Evolutionary conservation across 2,329 filamentous ascomycete genomes (phyloP).

Genomic region (Rachicladosporium sp.): DNA sequence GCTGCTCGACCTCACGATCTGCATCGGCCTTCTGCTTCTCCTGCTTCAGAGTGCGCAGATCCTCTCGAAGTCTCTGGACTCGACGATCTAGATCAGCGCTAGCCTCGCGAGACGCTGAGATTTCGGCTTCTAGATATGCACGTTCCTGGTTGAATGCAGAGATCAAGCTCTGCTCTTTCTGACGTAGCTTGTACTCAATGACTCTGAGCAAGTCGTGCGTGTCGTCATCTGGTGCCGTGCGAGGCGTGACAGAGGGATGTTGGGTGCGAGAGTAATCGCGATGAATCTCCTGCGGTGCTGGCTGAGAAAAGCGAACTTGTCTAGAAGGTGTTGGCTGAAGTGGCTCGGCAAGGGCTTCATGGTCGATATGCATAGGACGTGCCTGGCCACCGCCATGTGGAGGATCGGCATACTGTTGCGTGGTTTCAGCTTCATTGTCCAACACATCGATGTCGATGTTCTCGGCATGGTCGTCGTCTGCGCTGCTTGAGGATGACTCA

Average conservation of each 20-base stretch:
- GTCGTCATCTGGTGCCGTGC: not conserved
- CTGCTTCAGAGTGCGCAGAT: constrained; percentile 1
- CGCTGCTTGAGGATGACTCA: too few relatives aligned
- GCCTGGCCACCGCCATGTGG: not conserved
- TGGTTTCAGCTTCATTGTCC: too few relatives aligned
- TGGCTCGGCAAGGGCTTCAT: not conserved
- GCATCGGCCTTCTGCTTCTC: not conserved
- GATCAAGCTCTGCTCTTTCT: constrained; percentile 1
- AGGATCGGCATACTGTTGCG: not conserved
- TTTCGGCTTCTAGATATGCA: not conserved
- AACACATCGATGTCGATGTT: too few relatives aligned
- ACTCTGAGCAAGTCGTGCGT: constrained; percentile 4
- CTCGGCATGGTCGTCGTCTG: too few relatives aligned
- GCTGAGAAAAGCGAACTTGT: not conserved
- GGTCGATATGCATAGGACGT: not conserved
- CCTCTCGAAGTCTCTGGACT: constrained; percentile 3
- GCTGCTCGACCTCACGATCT: not conserved
- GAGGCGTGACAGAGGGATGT: not conserved
- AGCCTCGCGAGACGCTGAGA: not conserved
- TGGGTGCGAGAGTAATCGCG: not conserved
- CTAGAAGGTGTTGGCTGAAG: not conserved
- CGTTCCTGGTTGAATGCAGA: not conserved
- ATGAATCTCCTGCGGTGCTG: too few relatives aligned
- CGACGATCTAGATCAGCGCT: constrained; percentile 2
- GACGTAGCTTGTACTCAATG: constrained; percentile 4